phyloP scores from a whole-genome alignment of 2,329 filamentous ascomycete species.

The Fusarium miscanthi region DNA sequence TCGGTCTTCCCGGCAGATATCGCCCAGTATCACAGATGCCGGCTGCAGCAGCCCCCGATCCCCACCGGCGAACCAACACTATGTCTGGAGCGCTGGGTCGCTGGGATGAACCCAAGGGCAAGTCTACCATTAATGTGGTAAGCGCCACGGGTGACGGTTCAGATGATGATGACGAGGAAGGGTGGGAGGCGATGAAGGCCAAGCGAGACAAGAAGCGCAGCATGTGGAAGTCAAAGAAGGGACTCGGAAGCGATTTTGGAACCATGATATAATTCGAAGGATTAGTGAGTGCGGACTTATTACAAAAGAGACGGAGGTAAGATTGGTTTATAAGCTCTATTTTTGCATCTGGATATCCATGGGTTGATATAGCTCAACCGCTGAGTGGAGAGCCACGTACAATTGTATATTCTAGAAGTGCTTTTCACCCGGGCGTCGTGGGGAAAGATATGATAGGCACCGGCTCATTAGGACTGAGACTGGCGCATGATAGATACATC shows the following conservation, averaged over 20 bases:
- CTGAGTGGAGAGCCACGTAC: slow-evolving; percentile 28
- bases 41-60: slow-evolving; percentile 44
- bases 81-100: slow-evolving; percentile 50
- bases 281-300: slow-evolving; percentile 21
- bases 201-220: slow-evolving; percentile 76
- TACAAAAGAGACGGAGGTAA: slow-evolving; percentile 41
- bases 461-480: slow-evolving; percentile 40
- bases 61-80: slow-evolving; percentile 49
- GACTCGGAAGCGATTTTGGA: slow-evolving; percentile 59
- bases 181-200: slow-evolving; percentile 76
- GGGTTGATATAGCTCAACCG: slow-evolving; percentile 37
- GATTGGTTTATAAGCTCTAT: slow-evolving; percentile 45
- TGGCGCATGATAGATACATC: slow-evolving; percentile 48
- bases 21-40: slow-evolving; percentile 82
- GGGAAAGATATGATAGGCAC: slow-evolving; percentile 44
- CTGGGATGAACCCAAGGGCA: slow-evolving; percentile 49
- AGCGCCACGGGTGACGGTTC: slow-evolving; percentile 55
- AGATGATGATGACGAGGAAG: slow-evolving; percentile 73
- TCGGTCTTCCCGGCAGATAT: slow-evolving; percentile 90
- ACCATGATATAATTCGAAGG: slow-evolving; percentile 55
- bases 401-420: slow-evolving; percentile 48
- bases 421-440: slow-evolving; percentile 45
- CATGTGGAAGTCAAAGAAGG: slow-evolving; percentile 73
- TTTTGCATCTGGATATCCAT: slow-evolving; percentile 45
- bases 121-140: slow-evolving; percentile 53